phyloP scores from a whole-genome alignment of 202 grass and related monocot species.

The Carex arenaria region DNA sequence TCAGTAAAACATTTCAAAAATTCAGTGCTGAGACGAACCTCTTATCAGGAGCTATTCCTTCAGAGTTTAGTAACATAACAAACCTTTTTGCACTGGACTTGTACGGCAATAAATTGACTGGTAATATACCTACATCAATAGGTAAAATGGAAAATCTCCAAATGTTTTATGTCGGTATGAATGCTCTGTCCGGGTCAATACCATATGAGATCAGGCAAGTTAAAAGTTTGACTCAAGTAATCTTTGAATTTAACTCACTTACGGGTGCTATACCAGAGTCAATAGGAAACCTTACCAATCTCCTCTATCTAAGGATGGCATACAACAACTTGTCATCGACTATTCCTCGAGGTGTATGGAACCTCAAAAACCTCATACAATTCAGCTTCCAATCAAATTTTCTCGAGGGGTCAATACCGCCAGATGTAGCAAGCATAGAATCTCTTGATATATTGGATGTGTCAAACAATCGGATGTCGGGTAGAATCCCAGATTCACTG shows the following conservation, averaged over 20 bases:
- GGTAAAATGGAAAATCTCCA: constrained; percentile 24
- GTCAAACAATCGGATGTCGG: constrained; percentile 28
- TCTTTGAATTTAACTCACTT: constrained; percentile 32
- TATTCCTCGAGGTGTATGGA: constrained; percentile 32
- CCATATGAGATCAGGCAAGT: constrained; percentile 25
- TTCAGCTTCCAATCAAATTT: constrained; percentile 33
- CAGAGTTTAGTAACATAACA: constrained; percentile 38
- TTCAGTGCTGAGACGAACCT: constrained; percentile 31
- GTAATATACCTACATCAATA: constrained; percentile 34
- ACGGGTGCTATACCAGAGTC: constrained; percentile 44
- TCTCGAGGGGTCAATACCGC: constrained; percentile 40
- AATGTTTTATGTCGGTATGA: background rate
- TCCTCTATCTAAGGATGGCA: constrained; percentile 34
- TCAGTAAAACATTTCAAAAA: constrained; percentile 13
- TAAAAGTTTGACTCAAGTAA: constrained; percentile 22
- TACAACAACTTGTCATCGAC: constrained; percentile 35
- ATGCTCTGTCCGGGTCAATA: constrained; percentile 5
- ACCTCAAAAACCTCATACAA: constrained; percentile 26
- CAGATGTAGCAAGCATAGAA: constrained; percentile 21
- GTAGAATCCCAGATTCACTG: constrained; percentile 36
- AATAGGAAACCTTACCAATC: constrained; percentile 33
- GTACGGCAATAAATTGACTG: constrained; percentile 28
- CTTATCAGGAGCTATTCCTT: constrained; percentile 37
- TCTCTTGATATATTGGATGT: constrained; percentile 29
- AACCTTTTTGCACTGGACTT: constrained; percentile 33